A percentile compares a stretch with the other conserved stretches of the same genome.
Evolutionary conservation across 2,329 filamentous ascomycete genomes (phyloP).

Genomic region (Reticulascus tulasneorum): DNA sequence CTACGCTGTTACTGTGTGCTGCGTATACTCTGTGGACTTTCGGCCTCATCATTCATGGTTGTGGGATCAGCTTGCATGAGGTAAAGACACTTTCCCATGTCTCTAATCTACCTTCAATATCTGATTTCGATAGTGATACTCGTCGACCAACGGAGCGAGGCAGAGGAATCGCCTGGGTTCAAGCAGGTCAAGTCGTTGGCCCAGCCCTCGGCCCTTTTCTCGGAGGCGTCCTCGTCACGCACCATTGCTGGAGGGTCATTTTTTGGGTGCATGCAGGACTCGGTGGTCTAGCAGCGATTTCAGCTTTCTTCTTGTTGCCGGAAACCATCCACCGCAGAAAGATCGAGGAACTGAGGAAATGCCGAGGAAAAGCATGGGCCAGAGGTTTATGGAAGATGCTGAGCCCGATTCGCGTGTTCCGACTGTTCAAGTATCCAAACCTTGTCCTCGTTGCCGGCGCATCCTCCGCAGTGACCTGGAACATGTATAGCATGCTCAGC

Average conservation of each 20-base stretch:
- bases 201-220: constrained; percentile 61
- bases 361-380: constrained; percentile 38
- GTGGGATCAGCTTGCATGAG: constrained; percentile 62
- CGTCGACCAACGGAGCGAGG: constrained; percentile 59
- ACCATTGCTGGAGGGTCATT: constrained; percentile 61
- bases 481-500: constrained; percentile 66
- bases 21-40: constrained; percentile 64
- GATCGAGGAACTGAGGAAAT: constrained; percentile 58
- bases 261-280: constrained; percentile 68
- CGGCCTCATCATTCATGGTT: constrained; percentile 65
- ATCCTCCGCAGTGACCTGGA: constrained; percentile 61
- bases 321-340: constrained; percentile 65
- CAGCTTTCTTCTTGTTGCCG: constrained; percentile 58
- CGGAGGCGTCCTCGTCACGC: constrained; percentile 67
- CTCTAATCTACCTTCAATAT: too few relatives aligned
- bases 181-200: constrained; percentile 62
- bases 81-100: too few relatives aligned
- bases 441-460: constrained; percentile 56
- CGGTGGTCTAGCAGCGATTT: constrained; percentile 49
- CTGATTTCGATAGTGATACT: too few relatives aligned
- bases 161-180: constrained; percentile 64
- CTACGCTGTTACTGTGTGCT: constrained; percentile 64
- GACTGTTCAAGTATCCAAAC: constrained; percentile 63
- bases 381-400: constrained; percentile 45
- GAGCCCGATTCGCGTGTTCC: constrained; percentile 61